Percentiles rank a stretch among this genome's conserved stretches.
Evolutionary conservation across 805 yeast genomes (phyloP).

Genomic region (Candida khao-thaluensis): DNA sequence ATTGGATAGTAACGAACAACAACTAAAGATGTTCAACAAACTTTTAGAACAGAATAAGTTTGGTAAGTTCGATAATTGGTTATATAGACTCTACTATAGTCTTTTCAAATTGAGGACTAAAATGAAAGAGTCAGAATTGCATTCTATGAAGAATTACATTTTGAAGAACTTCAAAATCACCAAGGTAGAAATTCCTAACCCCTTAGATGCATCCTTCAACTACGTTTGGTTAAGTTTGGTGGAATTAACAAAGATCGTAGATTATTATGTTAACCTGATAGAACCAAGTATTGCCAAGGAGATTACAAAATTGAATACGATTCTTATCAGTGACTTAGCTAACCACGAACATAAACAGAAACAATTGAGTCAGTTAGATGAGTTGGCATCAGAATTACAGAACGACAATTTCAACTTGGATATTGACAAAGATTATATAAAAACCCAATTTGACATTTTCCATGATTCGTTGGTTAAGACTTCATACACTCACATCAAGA

Average conservation of each 20-base stretch:
- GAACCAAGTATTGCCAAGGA: conserved; percentile 11
- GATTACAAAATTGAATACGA: conserved; percentile 10
- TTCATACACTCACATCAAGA: conserved; percentile 11
- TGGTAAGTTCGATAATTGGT: conserved; percentile 24
- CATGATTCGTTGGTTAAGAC: conserved; percentile 13
- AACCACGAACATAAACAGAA: conserved; percentile 3
- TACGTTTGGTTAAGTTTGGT: conserved; percentile 14
- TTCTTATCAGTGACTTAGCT: conserved; percentile 6
- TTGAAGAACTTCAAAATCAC: conserved; percentile 30
- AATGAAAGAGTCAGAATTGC: conserved; percentile 20
- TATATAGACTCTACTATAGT: conserved; percentile 26
- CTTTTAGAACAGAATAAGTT: conserved; percentile 16
- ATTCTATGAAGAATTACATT: conserved; percentile 27
- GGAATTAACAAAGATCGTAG: conserved; percentile 16
- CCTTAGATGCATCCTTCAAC: conserved; percentile 1
- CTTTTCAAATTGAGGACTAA: conserved; percentile 21
- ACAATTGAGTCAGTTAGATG: conserved; percentile 15
- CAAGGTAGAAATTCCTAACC: conserved; percentile 22
- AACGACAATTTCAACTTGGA: conserved; percentile 4
- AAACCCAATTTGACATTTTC: conserved; percentile 13
- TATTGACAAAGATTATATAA: conserved; percentile 6
- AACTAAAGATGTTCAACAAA: conserved; percentile 26
- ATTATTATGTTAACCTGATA: conserved; percentile 6
- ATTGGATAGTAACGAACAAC: conserved; percentile 24
- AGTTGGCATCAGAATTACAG: conserved; percentile 6